phyloP scores from a whole-genome alignment of 345 rosid species.

The Cardamine resedifolia region DNA sequence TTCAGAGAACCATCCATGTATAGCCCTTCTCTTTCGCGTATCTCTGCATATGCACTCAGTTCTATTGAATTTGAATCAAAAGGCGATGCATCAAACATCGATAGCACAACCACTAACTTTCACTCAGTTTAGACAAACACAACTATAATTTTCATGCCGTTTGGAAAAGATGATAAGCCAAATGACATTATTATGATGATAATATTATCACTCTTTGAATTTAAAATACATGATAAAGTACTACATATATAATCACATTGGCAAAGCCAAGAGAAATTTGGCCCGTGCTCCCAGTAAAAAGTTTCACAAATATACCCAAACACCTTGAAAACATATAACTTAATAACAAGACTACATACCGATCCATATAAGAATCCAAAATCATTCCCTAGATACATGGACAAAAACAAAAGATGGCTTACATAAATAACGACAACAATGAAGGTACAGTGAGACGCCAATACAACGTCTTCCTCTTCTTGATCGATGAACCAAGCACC shows the following conservation, averaged over 20 bases:
- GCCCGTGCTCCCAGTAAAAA: not conserved
- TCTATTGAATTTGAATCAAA: too few species aligned
- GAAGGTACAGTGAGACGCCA: conserved; percentile 14
- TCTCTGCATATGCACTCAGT: not conserved
- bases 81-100: not conserved
- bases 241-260: conserved; percentile 25
- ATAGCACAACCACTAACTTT: not conserved
- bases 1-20: not conserved
- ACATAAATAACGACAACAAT: conserved; percentile 29
- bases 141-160: not conserved
- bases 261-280: not conserved
- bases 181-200: not conserved
- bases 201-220: not conserved
- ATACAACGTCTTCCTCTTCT: conserved; percentile 1
- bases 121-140: not conserved
- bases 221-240: not conserved
- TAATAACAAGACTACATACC: not conserved
- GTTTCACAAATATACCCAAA: conserved; percentile 17
- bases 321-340: conserved; percentile 22
- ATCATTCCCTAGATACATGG: conserved; percentile 18
- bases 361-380: conserved; percentile 15
- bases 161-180: not conserved
- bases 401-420: conserved; percentile 9
- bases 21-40: not conserved
- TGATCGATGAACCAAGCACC: conserved; percentile 23